Base-by-base conservation (phyloP, 1,284 basidiomycete species). In the Grifola frondosa region DNA sequence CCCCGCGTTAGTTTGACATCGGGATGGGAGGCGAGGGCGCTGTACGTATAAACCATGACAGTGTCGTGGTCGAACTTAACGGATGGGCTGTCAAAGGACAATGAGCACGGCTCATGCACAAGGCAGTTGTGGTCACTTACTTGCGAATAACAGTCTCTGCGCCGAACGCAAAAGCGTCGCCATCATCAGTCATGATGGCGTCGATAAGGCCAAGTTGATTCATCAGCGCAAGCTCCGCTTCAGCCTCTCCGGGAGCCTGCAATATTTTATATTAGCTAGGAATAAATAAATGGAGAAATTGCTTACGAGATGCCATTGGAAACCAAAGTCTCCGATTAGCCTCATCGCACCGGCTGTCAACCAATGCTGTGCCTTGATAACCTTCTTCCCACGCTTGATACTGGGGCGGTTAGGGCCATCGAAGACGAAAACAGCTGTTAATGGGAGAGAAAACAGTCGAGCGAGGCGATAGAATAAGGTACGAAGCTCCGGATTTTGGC, bases 141-240 rank as follows among this genome's bases (percentile, higher is more conserved):
- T 59, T 51, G 29, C 48, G 37, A 31, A 71, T 66, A 30, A 69
- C 50, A 19, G 54, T 60, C 16, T 44, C 51, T 4, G 66, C 69
- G 21, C 68, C 68, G 37, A 70, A 70, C 13, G 69, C 36, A 13
- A 71, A 49, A 2, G 66, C 56, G 51, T 86, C 83, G 2, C 74
- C 76, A 52, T 84, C 83, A 60, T 85, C 82, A 2, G 80, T 81
- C 30, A 86, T 54, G 2, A 87, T 68, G 0, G 75, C 79, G 56
- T 87, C 84, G 28, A 87, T 73, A 36, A 71, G 61, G 3, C 74
- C 77, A 30, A 63, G 59, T 3, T 52, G 46, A 47, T 77, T 79
- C 57, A 87, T 68, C 20, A 70, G 65, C 0, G 81, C 83, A 2
- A 87, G 66, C 51, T 86, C 81, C 0, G 84, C 84, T 56, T 87